Conservation (phyloP, 805 yeast species). For the Wickerhamomyces pijperi region DNA sequence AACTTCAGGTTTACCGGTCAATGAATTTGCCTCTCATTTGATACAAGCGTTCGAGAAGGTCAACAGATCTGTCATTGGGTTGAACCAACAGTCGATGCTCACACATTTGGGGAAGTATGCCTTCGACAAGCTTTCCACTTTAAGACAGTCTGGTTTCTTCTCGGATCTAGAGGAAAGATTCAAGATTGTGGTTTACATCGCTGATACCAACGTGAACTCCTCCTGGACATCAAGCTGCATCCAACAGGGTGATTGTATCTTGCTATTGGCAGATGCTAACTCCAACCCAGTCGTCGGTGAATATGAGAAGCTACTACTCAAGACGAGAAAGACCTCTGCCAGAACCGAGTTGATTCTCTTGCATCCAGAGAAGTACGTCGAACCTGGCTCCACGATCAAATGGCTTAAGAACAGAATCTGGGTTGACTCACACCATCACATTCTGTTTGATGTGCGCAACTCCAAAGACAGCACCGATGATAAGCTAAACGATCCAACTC, state of each 20-base stretch:
- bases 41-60: conserved; percentile 61
- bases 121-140: conserved; percentile 75
- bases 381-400: conserved; percentile 71
- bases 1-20: conserved; percentile 71
- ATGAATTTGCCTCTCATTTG: conserved; percentile 69
- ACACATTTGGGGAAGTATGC: conserved; percentile 84
- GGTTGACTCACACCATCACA: conserved; percentile 91
- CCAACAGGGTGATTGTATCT: conserved; percentile 90
- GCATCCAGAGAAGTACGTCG: conserved; percentile 74
- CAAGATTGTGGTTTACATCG: conserved; percentile 81
- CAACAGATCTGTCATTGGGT: conserved; percentile 61
- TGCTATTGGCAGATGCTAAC: conserved; percentile 76
- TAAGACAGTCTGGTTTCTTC: conserved; percentile 81
- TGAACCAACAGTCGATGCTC: conserved; percentile 77
- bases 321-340: conserved; percentile 63
- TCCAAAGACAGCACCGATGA: conserved; percentile 5
- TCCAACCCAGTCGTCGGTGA: conserved; percentile 72
- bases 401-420: conserved; percentile 84
- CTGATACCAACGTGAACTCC: conserved; percentile 74
- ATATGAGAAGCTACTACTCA: conserved; percentile 65
- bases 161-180: conserved; percentile 84
- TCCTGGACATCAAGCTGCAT: conserved; percentile 90
- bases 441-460: conserved; percentile 43
- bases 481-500: conserved; percentile 1
- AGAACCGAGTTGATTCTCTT: conserved; percentile 76